These are phyloP conservation scores for Xerocomus spinulosus DNA, from an alignment of 768 basidiomycete genomes.

Conservation along the genomic window DNA sequence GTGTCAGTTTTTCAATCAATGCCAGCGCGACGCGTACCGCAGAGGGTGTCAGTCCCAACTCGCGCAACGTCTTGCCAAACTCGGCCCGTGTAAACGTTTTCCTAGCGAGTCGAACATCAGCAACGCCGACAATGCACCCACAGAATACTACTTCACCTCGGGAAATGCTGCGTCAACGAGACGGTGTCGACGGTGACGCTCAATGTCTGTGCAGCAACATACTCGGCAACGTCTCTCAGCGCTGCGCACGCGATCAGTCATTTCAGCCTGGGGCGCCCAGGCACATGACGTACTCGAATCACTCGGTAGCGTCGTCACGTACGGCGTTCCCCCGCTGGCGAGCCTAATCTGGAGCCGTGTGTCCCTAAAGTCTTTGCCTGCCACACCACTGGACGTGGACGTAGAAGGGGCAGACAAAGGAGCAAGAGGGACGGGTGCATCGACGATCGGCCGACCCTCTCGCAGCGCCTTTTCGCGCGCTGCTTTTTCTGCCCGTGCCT, in stretches of 20 bases:
- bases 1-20: too few species aligned
- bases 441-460: slow-evolving; percentile 58
- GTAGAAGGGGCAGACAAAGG: slow-evolving; percentile 25
- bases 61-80: slow-evolving; percentile 73
- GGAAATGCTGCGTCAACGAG: slow-evolving; percentile 75
- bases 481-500: slow-evolving; percentile 78
- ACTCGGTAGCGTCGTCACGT: slow-evolving; percentile 76
- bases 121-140: too few species aligned
- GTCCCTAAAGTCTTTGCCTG: slow-evolving; percentile 77
- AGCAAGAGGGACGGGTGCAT: slow-evolving; percentile 30
- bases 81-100: slow-evolving; percentile 73
- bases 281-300: slow-evolving; percentile 57
- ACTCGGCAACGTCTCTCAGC: slow-evolving; percentile 83
- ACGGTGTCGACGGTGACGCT: slow-evolving; percentile 74
- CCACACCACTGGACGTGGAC: slow-evolving; percentile 12
- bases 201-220: slow-evolving; percentile 69
- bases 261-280: too few species aligned
- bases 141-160: slow-evolving; percentile 63
- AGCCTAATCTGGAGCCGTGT: slow-evolving; percentile 89
- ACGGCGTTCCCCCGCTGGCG: slow-evolving; percentile 70
- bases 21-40: too few species aligned
- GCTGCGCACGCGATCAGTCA: too few species aligned
- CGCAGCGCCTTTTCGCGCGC: slow-evolving; percentile 90
- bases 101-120: too few species aligned
- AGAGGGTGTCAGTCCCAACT: slow-evolving; percentile 86